These are phyloP conservation scores for Pyrenophora graminea DNA, from an alignment of 2,329 filamentous ascomycete genomes.

Conservation along the genomic window DNA sequence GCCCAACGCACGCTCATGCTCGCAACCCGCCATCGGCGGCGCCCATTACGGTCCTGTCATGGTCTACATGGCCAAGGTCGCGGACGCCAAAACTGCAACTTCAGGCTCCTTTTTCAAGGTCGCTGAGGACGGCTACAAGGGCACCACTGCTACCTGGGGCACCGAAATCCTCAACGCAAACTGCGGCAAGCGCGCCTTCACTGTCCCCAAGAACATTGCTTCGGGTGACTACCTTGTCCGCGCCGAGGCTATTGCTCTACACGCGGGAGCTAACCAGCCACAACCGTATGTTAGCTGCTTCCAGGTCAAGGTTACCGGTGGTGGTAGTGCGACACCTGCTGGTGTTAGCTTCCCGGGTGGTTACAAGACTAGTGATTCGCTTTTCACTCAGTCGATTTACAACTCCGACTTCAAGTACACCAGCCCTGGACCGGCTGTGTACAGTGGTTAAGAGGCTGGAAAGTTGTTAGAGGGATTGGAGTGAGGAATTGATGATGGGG, in stretches of 20 bases:
- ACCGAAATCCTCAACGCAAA: slow-evolving; percentile 47
- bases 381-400: slow-evolving; percentile 44
- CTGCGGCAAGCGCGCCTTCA: slow-evolving; percentile 44
- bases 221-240: slow-evolving; percentile 42
- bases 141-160: slow-evolving; percentile 43
- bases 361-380: slow-evolving; percentile 39
- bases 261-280: slow-evolving; percentile 37
- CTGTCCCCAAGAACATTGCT: slow-evolving; percentile 41
- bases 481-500: not conserved
- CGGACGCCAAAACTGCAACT: slow-evolving; percentile 39
- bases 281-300: slow-evolving; percentile 46
- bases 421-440: slow-evolving; percentile 42
- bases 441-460: slow-evolving; percentile 28
- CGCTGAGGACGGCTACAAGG: slow-evolving; percentile 44
- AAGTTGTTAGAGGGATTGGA: not conserved
- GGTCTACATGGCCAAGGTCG: slow-evolving; percentile 47
- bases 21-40: slow-evolving; percentile 42
- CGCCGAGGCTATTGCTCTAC: slow-evolving; percentile 42
- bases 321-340: slow-evolving; percentile 38
- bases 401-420: slow-evolving; percentile 42
- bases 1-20: slow-evolving; percentile 38
- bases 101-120: slow-evolving; percentile 45
- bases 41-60: slow-evolving; percentile 47
- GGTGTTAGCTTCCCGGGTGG: slow-evolving; percentile 44
- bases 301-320: slow-evolving; percentile 45